Evolutionary conservation across 192 early-diverging fungal genomes (phyloP), one percentile per base, ranked within the genome.

Genomic region (Backusella parvicylindrica): DNA sequence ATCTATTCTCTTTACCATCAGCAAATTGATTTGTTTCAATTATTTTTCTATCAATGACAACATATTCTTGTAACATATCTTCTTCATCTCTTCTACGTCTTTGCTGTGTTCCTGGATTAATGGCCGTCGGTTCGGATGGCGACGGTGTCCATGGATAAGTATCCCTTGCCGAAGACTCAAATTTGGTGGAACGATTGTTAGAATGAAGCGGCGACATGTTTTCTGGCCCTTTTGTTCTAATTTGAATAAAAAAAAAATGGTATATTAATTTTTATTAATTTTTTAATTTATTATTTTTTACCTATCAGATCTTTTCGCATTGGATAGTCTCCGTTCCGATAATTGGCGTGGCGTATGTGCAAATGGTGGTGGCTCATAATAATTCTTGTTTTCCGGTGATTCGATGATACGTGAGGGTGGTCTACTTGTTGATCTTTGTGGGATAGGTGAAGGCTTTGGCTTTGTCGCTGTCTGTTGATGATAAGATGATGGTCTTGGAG

Each of bases 1-100:
- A 7, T 26, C 18, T 68, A 9, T 21, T 26, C 3, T 40, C 6
- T 67, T 65, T 86, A 88, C 88, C 91, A 81, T 94, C 93, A 3
- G 93, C 93, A 65, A 93, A 85, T 53, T 82, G 84, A 79, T 94
- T 94, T 73, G 92, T 86, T 77, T 93, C 92, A 13, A 94, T 85
- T 1, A 88, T 84, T 6, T 86, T 82, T 70, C 89, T 90, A 65
- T 93, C 91, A 18, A 95, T 80, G 4, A 95, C 87, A 30, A 95
- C 92, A 74, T 92, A 95, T 71, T 92, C 93, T 63, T 86, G 87
- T 68, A 89, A 73, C 72, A 86, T 68, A 72, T 92, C 87, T 74
- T 91, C 83, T 63, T 86, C 84, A 15, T 71, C 74, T 35, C 16
- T 53, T 74, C 66, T 63, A 2, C 35, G 65, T 35, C 35, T 21